phyloP scores from a whole-genome alignment of 257 asterid species.

The Penstemon davidsonii region DNA sequence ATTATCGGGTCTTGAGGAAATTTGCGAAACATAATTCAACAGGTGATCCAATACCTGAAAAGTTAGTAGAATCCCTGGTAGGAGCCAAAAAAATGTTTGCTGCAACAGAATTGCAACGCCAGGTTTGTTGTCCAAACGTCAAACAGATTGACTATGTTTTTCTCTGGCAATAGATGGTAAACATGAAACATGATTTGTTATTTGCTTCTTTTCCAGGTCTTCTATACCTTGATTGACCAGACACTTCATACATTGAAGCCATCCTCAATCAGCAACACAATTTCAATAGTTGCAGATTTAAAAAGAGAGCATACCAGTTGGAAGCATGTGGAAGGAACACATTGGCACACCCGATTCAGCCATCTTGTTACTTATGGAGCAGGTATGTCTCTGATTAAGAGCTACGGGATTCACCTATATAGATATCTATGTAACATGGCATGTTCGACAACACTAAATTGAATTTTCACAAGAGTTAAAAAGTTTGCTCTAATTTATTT shows the following conservation, averaged over 20 bases:
- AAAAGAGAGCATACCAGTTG: conserved; percentile 78
- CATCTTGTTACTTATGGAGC: conserved; percentile 94
- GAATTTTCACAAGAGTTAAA: background rate
- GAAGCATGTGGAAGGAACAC: conserved; percentile 86
- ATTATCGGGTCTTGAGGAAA: conserved; percentile 70
- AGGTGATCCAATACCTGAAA: conserved; percentile 84
- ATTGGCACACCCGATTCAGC: conserved; percentile 90
- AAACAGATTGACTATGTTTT: background rate
- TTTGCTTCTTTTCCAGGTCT: conserved; percentile 51
- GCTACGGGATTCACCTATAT: background rate
- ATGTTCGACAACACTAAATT: background rate
- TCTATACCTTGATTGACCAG: conserved; percentile 84
- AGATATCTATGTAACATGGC: background rate
- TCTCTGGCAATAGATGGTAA: conserved; percentile 11
- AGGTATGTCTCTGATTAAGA: conserved; percentile 47
- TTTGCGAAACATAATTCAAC: conserved; percentile 83
- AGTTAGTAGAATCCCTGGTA: conserved; percentile 64
- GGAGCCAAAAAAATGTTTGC: conserved; percentile 87
- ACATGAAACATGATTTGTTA: conserved; percentile 16
- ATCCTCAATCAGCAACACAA: conserved; percentile 49
- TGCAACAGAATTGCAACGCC: conserved; percentile 92
- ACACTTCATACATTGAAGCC: conserved; percentile 64
- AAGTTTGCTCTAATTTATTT: background rate
- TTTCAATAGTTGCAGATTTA: conserved; percentile 66
- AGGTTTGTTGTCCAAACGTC: conserved; percentile 52